Evolutionary conservation across 2,329 filamentous ascomycete genomes (phyloP).

Genomic region (Penicillium glabrum): DNA sequence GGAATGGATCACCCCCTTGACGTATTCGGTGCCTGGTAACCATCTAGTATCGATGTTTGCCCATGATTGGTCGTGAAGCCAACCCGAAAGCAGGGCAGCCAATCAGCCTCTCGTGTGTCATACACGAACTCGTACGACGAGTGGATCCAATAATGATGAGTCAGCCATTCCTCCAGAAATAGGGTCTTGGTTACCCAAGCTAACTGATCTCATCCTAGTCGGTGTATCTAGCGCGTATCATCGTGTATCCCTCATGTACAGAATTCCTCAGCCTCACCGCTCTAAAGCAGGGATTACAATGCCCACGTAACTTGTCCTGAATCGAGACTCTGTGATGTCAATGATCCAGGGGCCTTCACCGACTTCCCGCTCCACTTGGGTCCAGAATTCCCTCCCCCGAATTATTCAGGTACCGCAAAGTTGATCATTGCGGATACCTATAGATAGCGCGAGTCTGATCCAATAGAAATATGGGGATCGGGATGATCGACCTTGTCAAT

Average conservation of each 20-base stretch:
- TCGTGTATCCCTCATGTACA: neutral
- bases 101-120: slow-evolving; percentile 6
- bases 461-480: neutral
- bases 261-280: slow-evolving; percentile 20
- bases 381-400: slow-evolving; percentile 14
- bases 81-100: slow-evolving; percentile 22
- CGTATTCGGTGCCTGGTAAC: slow-evolving; percentile 26
- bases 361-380: slow-evolving; percentile 16
- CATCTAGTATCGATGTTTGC: neutral
- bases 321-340: slow-evolving; percentile 13
- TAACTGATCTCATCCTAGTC: neutral
- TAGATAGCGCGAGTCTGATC: neutral
- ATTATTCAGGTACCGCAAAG: slow-evolving; percentile 3
- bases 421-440: slow-evolving; percentile 9
- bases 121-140: slow-evolving; percentile 2
- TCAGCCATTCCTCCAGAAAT: slow-evolving; percentile 26
- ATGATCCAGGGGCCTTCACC: slow-evolving; percentile 18
- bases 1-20: slow-evolving; percentile 27
- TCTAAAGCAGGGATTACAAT: neutral
- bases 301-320: neutral
- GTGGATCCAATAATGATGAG: slow-evolving; percentile 24
- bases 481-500: neutral
- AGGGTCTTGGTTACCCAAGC: neutral
- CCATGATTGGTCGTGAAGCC: neutral
- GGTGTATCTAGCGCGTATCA: neutral